Base-by-base conservation (phyloP, 176 grass and related monocot species). In the Zea luxurians region DNA sequence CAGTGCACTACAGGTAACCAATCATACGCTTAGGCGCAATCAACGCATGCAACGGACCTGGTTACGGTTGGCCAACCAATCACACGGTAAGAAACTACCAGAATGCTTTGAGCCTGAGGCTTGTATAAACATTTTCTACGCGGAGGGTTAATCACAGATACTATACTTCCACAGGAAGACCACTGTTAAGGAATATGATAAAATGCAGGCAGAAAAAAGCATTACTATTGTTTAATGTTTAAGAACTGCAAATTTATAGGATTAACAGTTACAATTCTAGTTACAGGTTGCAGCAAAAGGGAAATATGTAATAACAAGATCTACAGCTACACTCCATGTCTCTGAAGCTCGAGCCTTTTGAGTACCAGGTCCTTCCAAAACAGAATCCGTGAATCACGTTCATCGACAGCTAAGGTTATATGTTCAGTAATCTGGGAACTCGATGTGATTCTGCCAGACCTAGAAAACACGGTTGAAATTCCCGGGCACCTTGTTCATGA, bases 231-330 rank as follows among this genome's bases (percentile, higher is more conserved):
- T n/a, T 45, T 67, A 70, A 21, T 54, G 43, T n/a, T 45, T 67
- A 70, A 21, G 44, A 27, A 66, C 11, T 58, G 48, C 2, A 8
- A 67, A 41, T 74, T 75, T 79, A 54, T 63, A 38, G 4, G 66
- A 9, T 3, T 54, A 63, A 40, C 10, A 62, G 38, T 69, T 47
- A 85, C 66, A 72, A 10, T 20, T 64, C 18, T 43, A 12, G 6
- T 76, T 34, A 75, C 27, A 64, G 8, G 34, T 36, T 2, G 12
- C 5, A 38, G 27, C 16, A 75, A 47, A 38, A 66, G 8, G 2
- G 48, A 68, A 46, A 46, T 45, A 46, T 18, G 52, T 2, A 47
- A 70, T 40, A 38, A 37, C 70, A 75, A 11, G 53, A 55, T 78
- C 37, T 67, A 37, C 44, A 67, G 9, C 50, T 42, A 45, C 37